These are phyloP conservation scores for Agrocybe praecox DNA, from an alignment of 768 basidiomycete genomes.

Conservation along the genomic window DNA sequence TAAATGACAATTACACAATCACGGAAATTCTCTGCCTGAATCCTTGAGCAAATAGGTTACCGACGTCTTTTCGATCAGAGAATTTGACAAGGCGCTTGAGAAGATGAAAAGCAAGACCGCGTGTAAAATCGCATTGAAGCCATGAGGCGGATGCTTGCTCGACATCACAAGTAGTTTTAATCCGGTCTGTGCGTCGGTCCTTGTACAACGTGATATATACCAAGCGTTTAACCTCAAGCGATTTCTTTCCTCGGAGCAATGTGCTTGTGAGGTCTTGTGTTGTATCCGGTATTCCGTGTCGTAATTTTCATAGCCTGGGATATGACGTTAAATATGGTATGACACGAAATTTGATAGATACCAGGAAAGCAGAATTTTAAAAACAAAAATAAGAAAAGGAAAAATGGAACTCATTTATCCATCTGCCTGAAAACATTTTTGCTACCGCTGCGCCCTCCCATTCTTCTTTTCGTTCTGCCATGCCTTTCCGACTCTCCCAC, in stretches of 20 bases:
- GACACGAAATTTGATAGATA: background rate
- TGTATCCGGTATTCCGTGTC: background rate
- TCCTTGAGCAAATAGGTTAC: conserved; percentile 20
- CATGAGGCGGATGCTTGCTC: conserved; percentile 27
- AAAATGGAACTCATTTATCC: conserved; percentile 4
- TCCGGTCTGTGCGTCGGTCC: background rate
- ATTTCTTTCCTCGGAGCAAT: conserved; percentile 7
- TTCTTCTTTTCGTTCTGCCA: conserved; percentile 80
- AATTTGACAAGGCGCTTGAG: conserved; percentile 71
- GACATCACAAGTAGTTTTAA: background rate
- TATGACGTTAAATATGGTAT: background rate
- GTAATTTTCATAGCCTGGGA: background rate
- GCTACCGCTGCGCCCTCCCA: conserved; percentile 85
- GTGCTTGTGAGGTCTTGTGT: background rate
- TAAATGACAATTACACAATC: conserved; percentile 25
- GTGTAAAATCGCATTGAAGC: conserved; percentile 63
- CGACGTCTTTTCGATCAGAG: conserved; percentile 65
- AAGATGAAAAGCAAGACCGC: conserved; percentile 70
- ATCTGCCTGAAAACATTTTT: conserved; percentile 75
- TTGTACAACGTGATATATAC: background rate
- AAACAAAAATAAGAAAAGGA: background rate
- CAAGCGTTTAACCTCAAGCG: background rate
- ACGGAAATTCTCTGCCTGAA: conserved; percentile 1
- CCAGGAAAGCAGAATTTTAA: background rate
- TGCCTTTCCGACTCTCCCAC: conserved; percentile 68